Conservation (phyloP, 345 rosid genomes). For the Gossypium bickii region DNA sequence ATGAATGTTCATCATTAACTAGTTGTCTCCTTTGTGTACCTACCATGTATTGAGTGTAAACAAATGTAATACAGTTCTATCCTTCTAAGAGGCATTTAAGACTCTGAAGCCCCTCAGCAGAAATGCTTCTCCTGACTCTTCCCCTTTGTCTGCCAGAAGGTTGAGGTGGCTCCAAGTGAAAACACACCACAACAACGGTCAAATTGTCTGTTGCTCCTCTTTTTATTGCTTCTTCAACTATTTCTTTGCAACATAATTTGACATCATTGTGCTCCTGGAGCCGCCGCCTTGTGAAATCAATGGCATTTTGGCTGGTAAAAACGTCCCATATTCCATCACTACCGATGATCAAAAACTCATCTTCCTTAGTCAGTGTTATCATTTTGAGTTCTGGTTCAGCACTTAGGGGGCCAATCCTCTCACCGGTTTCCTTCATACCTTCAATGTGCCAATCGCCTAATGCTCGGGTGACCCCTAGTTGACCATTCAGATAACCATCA, state of each 20-base stretch:
- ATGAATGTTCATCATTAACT: constrained; percentile 25
- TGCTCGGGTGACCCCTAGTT: constrained; percentile 65
- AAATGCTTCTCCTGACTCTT: constrained; percentile 56
- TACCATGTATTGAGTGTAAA: background rate
- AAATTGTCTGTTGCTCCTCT: constrained; percentile 62
- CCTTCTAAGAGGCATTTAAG: constrained; percentile 33
- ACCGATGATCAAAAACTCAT: constrained; percentile 73
- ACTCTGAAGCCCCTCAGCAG: constrained; percentile 59
- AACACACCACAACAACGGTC: constrained; percentile 66
- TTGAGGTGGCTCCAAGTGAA: constrained; percentile 64
- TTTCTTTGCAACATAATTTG: constrained; percentile 55
- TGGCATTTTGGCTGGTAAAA: constrained; percentile 73
- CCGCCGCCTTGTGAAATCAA: constrained; percentile 58
- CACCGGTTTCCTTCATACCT: constrained; percentile 49
- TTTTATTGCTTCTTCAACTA: constrained; percentile 73
- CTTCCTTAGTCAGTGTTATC: constrained; percentile 52
- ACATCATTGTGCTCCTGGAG: constrained; percentile 77
- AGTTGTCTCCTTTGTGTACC: constrained; percentile 3
- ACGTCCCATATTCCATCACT: constrained; percentile 89
- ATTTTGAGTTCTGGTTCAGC: constrained; percentile 77
- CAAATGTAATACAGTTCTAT: constrained; percentile 22
- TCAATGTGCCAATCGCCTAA: constrained; percentile 76
- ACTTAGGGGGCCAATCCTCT: constrained; percentile 53
- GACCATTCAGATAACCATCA: constrained; percentile 74
- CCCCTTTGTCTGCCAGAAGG: constrained; percentile 35